Evolutionary conservation across 1,284 basidiomycete genomes (phyloP).

Genomic region (Mixia osmundae): DNA sequence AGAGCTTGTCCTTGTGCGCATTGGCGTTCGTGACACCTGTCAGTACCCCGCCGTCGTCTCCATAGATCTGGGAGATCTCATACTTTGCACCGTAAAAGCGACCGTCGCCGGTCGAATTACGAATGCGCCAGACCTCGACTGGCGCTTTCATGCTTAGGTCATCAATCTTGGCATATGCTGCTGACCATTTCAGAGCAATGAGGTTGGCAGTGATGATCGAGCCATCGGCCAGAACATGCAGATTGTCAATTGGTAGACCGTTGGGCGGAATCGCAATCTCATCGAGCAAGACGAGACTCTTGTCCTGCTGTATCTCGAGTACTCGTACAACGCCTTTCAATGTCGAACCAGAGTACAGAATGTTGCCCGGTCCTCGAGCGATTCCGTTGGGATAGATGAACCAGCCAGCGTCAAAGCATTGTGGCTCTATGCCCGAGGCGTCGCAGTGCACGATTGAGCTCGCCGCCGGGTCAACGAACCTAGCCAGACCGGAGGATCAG

Average conservation of each 20-base stretch:
- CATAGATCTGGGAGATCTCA: constrained; percentile 8
- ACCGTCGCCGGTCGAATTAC: constrained; percentile 8
- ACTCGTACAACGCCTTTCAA: constrained; percentile 7
- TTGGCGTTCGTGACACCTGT: constrained; percentile 9
- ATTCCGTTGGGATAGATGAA: constrained; percentile 13
- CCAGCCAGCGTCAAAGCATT: constrained; percentile 10
- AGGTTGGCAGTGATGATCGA: constrained; percentile 10
- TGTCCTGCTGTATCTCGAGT: constrained; percentile 10
- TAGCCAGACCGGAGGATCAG: background rate
- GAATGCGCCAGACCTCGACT: constrained; percentile 9
- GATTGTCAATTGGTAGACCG: constrained; percentile 15
- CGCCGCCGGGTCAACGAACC: constrained; percentile 3
- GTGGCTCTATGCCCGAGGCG: background rate
- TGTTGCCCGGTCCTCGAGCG: constrained; percentile 8
- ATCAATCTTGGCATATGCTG: constrained; percentile 3
- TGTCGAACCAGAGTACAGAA: constrained; percentile 10
- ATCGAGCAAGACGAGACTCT: constrained; percentile 8
- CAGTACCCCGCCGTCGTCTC: constrained; percentile 10
- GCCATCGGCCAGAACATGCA: constrained; percentile 11
- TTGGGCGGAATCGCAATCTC: constrained; percentile 5
- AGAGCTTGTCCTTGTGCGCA: constrained; percentile 11
- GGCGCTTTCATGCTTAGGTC: constrained; percentile 3
- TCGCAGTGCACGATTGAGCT: constrained; percentile 14
- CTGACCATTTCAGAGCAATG: constrained; percentile 6
- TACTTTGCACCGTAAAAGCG: constrained; percentile 9